A percentile compares a stretch with the other conserved stretches of the same genome.
phyloP scores from a whole-genome alignment of 352 stramenopile genomes.

The Hyaloperonospora arabidopsidis region DNA sequence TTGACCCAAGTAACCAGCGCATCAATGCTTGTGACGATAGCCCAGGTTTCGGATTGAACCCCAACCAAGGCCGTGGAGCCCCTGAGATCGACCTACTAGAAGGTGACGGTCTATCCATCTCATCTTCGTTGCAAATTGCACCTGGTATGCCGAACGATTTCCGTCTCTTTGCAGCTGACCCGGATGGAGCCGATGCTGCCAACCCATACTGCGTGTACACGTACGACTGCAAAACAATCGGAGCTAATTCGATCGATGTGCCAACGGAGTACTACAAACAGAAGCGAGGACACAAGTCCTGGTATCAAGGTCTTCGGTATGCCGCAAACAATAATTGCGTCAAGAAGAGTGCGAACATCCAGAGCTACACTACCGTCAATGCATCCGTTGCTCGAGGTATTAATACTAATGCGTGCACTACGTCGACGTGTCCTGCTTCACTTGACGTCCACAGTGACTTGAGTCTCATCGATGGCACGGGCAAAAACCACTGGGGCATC shows the following conservation, averaged over 20 bases:
- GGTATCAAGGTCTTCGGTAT: slow-evolving; percentile 61
- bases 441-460: slow-evolving; percentile 43
- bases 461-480: slow-evolving; percentile 33
- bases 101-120: slow-evolving; percentile 77
- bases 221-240: slow-evolving; percentile 41
- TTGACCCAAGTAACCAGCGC: slow-evolving; percentile 46
- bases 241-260: slow-evolving; percentile 40
- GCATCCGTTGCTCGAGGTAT: slow-evolving; percentile 39
- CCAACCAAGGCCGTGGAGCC: slow-evolving; percentile 70
- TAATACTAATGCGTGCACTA: slow-evolving; percentile 36
- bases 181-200: slow-evolving; percentile 11
- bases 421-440: slow-evolving; percentile 39
- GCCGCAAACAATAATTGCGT: slow-evolving; percentile 49
- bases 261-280: slow-evolving; percentile 35
- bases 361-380: slow-evolving; percentile 37
- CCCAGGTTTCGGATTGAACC: slow-evolving; percentile 87
- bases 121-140: slow-evolving; percentile 85
- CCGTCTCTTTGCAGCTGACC: slow-evolving; percentile 42
- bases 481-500: slow-evolving; percentile 40
- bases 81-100: slow-evolving; percentile 93
- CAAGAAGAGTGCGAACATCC: slow-evolving; percentile 22
- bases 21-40: slow-evolving; percentile 85
- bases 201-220: slow-evolving; percentile 41
- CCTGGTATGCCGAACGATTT: slow-evolving; percentile 62
- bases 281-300: slow-evolving; percentile 42